Evolutionary conservation across 805 yeast genomes (phyloP), one percentile per base, ranked within the genome.

Genomic region (Yarrowia porcina): DNA sequence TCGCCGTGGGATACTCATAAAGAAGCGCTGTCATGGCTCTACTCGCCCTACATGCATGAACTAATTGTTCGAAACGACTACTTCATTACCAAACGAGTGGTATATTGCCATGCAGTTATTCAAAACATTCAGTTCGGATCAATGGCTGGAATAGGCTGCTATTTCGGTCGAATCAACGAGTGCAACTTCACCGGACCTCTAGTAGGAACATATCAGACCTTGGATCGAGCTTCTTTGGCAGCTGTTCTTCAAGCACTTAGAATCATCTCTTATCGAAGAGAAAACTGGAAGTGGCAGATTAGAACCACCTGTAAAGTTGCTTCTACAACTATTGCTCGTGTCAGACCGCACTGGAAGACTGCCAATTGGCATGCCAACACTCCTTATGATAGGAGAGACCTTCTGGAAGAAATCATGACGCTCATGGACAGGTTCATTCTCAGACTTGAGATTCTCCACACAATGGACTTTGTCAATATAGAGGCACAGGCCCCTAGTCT

Each of bases 171-270:
- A 38, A 20, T 27, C 13, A 30, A 47, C 27, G 36, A 47, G 11
- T 47, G 54, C 54, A 47, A 47, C 38, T 47, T 30, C 10, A 20
- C 54, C 2, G 54, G 54, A 13, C 54, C 54, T 15, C 13, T 47
- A 10, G 27, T 30, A 15, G 54, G 54, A 7, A 18, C 17, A 2
- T 8, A 3, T 3, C 54, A 47, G 8, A 32, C 38, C 18, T 30
- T 3, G 1, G 10, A 7, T 4, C n/a, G 54, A 32, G 38, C 25
- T 3, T 18, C 36, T 6, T 32, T 18, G 5, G 38, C 54, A 13
- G 54, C 54, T 7, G 21, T 47, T 1, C 27, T 30, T 0, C 54
- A 47, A 11, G 17, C 38, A 10, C 38, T 47, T 10, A 30, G 15
- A 7, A 47, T 47, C 12, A 30, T 30, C 27, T 30, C 10, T 2